A percentile compares a stretch with the other conserved stretches of the same genome.
phyloP scores from a whole-genome alignment of 1,284 basidiomycete genomes.

The Marasmius tenuissimus region DNA sequence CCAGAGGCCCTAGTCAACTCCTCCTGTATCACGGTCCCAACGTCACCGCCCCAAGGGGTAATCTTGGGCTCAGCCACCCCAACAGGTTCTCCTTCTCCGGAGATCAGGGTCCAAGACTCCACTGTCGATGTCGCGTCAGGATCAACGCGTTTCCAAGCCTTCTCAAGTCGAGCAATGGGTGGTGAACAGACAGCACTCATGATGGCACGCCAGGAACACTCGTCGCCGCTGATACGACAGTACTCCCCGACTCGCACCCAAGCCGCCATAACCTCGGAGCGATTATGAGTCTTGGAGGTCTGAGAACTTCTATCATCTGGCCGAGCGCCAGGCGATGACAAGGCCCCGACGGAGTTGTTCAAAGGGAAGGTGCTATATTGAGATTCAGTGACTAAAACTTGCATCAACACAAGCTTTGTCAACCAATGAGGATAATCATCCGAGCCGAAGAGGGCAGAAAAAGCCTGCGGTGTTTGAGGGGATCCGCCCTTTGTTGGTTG shows the following conservation, averaged over 20 bases:
- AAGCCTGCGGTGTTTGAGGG: conserved; percentile 14
- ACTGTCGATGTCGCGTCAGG: conserved; percentile 52
- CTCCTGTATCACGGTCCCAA: conserved; percentile 38
- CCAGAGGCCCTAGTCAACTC: conserved; percentile 42
- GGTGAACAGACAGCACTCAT: conserved; percentile 63
- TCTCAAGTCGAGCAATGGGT: conserved; percentile 72
- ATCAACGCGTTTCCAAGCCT: conserved; percentile 76
- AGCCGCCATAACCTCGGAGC: conserved; percentile 67
- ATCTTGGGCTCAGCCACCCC: conserved; percentile 44
- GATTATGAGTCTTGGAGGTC: conserved; percentile 59
- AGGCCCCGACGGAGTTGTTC: background rate
- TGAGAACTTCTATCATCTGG: conserved; percentile 40
- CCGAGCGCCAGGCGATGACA: conserved; percentile 27
- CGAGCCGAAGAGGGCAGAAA: conserved; percentile 57
- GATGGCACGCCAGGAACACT: conserved; percentile 76
- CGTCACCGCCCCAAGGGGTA: conserved; percentile 72
- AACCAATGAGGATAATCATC: conserved; percentile 77
- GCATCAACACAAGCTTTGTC: conserved; percentile 66
- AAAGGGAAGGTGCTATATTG: conserved; percentile 19
- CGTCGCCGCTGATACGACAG: conserved; percentile 66
- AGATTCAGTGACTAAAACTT: conserved; percentile 63
- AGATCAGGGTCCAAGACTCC: conserved; percentile 63
- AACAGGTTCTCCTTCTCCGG: conserved; percentile 34
- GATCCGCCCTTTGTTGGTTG: conserved; percentile 15
- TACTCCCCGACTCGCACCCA: conserved; percentile 74